Conservation (phyloP, 192 early-diverging fungal genomes). For the Phlyctochytrium planicorne region DNA sequence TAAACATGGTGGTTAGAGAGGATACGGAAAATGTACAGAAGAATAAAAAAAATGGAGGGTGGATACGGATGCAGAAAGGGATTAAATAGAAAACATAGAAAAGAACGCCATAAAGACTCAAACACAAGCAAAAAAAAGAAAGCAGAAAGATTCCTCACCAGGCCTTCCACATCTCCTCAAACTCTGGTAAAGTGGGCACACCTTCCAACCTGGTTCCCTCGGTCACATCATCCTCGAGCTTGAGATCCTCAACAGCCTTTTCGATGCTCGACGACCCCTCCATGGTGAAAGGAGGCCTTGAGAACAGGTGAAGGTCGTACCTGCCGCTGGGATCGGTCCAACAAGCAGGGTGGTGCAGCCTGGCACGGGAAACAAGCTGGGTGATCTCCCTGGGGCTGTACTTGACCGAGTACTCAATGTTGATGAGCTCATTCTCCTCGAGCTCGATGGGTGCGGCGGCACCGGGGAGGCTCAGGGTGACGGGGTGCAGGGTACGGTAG, state of each 20-base stretch:
- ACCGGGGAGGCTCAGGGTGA: conserved; percentile 44
- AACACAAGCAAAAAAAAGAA: background rate
- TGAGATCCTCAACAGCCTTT: too few relatives aligned
- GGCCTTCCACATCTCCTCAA: conserved; percentile 74
- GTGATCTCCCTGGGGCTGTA: conserved; percentile 60
- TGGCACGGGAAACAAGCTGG: conserved; percentile 29
- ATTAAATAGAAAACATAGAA: too few relatives aligned
- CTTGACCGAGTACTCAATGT: conserved; percentile 90
- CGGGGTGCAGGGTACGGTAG: conserved; percentile 59
- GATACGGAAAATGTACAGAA: background rate
- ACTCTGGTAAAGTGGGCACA: conserved; percentile 70
- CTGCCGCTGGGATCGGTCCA: conserved; percentile 41
- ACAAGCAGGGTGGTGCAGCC: conserved; percentile 34
- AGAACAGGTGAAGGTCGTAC: conserved; percentile 49
- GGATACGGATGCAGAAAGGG: background rate
- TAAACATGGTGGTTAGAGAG: too few relatives aligned
- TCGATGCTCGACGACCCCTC: too few relatives aligned
- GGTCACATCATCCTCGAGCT: too few relatives aligned
- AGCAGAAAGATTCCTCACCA: conserved; percentile 42
- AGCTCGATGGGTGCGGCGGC: conserved; percentile 37
- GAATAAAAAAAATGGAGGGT: conserved; percentile 13
- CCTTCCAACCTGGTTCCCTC: conserved; percentile 12
- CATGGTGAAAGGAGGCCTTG: conserved; percentile 43
- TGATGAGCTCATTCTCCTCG: conserved; percentile 76
- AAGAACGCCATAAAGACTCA: background rate